phyloP scores from a whole-genome alignment of 441 rosid species.

The Croton laevigatus region DNA sequence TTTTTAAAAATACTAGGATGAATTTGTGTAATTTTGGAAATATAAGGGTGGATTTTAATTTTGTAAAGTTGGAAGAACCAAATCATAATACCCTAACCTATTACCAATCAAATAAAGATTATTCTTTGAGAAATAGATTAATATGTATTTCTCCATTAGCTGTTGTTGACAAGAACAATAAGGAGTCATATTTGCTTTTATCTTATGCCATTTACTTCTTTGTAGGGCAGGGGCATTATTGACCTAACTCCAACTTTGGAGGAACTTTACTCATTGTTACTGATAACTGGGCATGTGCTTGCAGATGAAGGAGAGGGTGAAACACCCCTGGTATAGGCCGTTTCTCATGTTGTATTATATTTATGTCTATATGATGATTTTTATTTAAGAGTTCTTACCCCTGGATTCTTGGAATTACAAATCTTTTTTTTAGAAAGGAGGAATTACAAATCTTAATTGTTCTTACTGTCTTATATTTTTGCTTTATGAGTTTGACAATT shows the following conservation, averaged over 20 bases:
- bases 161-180: conserved; percentile 4
- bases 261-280: conserved; percentile 82
- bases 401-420: conserved; percentile 10
- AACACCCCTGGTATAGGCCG: conserved; percentile 75
- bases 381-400: not conserved
- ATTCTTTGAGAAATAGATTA: not conserved
- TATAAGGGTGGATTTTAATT: too few relatives aligned
- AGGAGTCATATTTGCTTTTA: conserved; percentile 22
- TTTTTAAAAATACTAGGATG: too few relatives aligned
- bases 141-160: conserved; percentile 1
- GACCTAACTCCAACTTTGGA: conserved; percentile 86
- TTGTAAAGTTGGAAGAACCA: too few relatives aligned
- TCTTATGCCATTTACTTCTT: conserved; percentile 29
- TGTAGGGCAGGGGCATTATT: conserved; percentile 84
- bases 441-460: not conserved
- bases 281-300: conserved; percentile 90
- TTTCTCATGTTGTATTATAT: conserved; percentile 14
- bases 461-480: not conserved
- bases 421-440: too few relatives aligned
- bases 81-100: not conserved
- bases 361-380: not conserved
- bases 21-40: too few relatives aligned
- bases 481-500: not conserved
- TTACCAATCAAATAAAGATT: not conserved
- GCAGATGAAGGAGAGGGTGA: conserved; percentile 99